A percentile compares a stretch with the other conserved stretches of the same genome.
phyloP scores from a whole-genome alignment of 2,329 filamentous ascomycete species.

The Aspergillus sp. region DNA sequence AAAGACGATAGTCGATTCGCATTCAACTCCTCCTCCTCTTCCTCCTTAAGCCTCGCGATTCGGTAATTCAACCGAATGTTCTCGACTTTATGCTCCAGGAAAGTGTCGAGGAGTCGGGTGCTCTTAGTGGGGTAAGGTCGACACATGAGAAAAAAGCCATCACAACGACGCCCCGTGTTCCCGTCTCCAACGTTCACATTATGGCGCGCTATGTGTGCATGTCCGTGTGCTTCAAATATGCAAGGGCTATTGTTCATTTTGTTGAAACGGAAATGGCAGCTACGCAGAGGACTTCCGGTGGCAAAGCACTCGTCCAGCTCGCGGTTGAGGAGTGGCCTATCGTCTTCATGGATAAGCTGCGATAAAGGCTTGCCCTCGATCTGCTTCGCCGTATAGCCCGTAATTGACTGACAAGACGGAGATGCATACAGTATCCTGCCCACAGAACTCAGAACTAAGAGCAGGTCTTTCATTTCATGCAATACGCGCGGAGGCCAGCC shows the following conservation, averaged over 20 bases:
- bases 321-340: slow-evolving; percentile 74
- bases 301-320: slow-evolving; percentile 89
- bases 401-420: slow-evolving; percentile 67
- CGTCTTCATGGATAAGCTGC: slow-evolving; percentile 81
- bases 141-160: slow-evolving; percentile 91
- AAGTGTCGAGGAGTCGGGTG: slow-evolving; percentile 79
- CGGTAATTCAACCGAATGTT: slow-evolving; percentile 81
- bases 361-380: slow-evolving; percentile 71
- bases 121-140: slow-evolving; percentile 87
- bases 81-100: slow-evolving; percentile 94
- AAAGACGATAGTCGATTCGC: slow-evolving; percentile 55
- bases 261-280: slow-evolving; percentile 74
- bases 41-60: slow-evolving; percentile 77
- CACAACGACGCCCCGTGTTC: slow-evolving; percentile 67
- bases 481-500: slow-evolving; percentile 88
- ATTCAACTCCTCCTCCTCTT: slow-evolving; percentile 77
- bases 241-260: slow-evolving; percentile 68
- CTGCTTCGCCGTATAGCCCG: slow-evolving; percentile 68
- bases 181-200: slow-evolving; percentile 51
- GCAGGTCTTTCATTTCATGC: slow-evolving; percentile 81
- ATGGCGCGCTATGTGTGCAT: slow-evolving; percentile 72
- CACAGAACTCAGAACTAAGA: slow-evolving; percentile 81
- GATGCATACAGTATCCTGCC: slow-evolving; percentile 84
- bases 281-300: slow-evolving; percentile 69
- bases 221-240: slow-evolving; percentile 88